Evolutionary conservation across 192 early-diverging fungal genomes (phyloP), one percentile per base, ranked within the genome.

Genomic region (Kickxella alabastrina): DNA sequence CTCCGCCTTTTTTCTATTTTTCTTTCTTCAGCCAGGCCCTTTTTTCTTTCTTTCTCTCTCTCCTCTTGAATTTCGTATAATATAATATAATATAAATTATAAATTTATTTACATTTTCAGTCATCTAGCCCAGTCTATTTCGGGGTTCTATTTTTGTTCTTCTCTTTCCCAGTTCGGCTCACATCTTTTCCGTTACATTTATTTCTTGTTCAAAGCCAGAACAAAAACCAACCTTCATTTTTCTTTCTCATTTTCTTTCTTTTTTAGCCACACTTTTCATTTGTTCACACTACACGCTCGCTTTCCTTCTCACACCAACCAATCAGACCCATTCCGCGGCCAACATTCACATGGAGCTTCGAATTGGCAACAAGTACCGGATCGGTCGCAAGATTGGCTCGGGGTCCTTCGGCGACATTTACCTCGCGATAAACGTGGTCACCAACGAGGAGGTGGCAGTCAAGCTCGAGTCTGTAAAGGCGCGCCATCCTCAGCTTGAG

Each of bases 321-420:
- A n/a, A n/a, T n/a, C n/a, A n/a, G n/a, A n/a, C n/a, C n/a, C n/a
- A n/a, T n/a, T n/a, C n/a, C n/a, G n/a, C n/a, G n/a, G n/a, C n/a
- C n/a, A n/a, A n/a, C 50, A 52, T 59, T 51, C 44, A 57, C 43
- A 74, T 90, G 83, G 86, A 90, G 74, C 76, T 90, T 59, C 72
- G 92, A 69, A 89, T 98, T 45, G 94, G 88, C 68, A 90, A 91
- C 78, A 92, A 92, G 77, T 98, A 86, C 80, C 82, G 88, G 43
- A 86, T 98, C 52, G 93, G 93, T 43, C 81, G 91, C 44, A 98
- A 97, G 79, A 91, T 98, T 75, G 96, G 96, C 35, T 87, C 87
- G 40, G 96, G 96, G 41, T 92, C 89, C 36, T 98, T 98, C 85
- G 96, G 96, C 35, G 96, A 97, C 59, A 94, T 98, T 67, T 97